Evolutionary conservation across 2,329 filamentous ascomycete genomes (phyloP), one percentile per base, ranked within the genome.

Genomic region (Nemania abortiva): DNA sequence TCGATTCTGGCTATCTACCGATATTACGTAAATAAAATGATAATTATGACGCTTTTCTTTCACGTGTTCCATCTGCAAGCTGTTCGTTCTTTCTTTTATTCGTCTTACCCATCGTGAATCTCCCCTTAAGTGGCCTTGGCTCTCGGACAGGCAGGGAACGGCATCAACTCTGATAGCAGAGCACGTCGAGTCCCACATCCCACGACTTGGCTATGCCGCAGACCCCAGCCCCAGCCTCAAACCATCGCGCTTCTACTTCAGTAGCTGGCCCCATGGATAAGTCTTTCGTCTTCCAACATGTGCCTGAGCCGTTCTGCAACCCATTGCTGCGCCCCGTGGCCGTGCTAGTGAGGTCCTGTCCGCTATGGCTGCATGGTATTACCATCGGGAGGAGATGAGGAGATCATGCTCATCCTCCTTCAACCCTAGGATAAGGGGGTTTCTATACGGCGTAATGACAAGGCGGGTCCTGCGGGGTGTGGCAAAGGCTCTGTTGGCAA

Each of bases 291-390:
- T 69, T 78, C 22, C 81, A 81, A 70, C 76, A 72, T 65, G 75
- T 80, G 63, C 56, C 76, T 29, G 72, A 73, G 71, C 61, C 70
- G n/a, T 74, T 79, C 66, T 81, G 76, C 65, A 66, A 81, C 65
- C 70, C 77, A 49, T 79, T 75, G 37, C 70, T 74, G 70, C 73
- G 73, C 62, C 74, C 82, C 65, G 74, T 74, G 72, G 69, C 69
- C 45, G 76, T 81, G 37, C 77, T 81, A 74, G 45, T 68, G 60
- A 66, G 71, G 52, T 77, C 76, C 57, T 73, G 70, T 74, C 70
- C 73, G 34, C 77, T 82, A 74, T 79, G 79, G 71, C 77, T 81
- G 73, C 77, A 79, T 63, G 66, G 78, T 47, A 80, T 82, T 74
- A n/a, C n/a, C n/a, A n/a, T 74, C 54, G 77, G 63, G 73, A 79